phyloP scores from a whole-genome alignment of 345 rosid species.

The Reutealis trisperma region DNA sequence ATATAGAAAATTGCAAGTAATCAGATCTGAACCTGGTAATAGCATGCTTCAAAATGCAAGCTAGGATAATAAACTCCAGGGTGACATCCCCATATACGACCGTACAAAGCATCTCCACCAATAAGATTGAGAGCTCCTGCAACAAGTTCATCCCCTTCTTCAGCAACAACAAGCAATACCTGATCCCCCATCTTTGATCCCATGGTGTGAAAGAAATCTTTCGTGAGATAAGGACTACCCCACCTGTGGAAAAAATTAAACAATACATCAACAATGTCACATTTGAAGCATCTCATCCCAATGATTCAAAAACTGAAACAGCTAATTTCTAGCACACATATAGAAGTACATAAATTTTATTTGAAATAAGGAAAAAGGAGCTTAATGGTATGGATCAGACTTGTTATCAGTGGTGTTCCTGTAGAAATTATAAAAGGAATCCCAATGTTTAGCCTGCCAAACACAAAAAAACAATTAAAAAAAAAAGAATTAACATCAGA shows the following conservation, averaged over 20 bases:
- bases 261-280: constrained; percentile 3
- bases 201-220: constrained; percentile 81
- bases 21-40: constrained; percentile 73
- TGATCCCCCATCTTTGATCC: constrained; percentile 81
- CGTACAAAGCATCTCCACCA: constrained; percentile 86
- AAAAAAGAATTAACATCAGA: background rate
- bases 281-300: constrained; percentile 13
- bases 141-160: constrained; percentile 79
- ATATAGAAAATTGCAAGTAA: background rate
- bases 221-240: constrained; percentile 90
- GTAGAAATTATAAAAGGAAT: constrained; percentile 87
- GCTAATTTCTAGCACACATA: background rate
- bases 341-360: background rate
- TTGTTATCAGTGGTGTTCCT: constrained; percentile 91
- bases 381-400: constrained; percentile 42
- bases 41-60: constrained; percentile 95
- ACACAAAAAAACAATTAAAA: constrained; percentile 1
- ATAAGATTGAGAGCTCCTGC: constrained; percentile 96
- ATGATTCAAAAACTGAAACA: background rate
- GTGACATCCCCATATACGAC: constrained; percentile 95
- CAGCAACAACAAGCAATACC: constrained; percentile 79
- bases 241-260: constrained; percentile 48
- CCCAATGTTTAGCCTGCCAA: constrained; percentile 91
- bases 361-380: constrained; percentile 5
- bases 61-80: constrained; percentile 76